phyloP scores from a whole-genome alignment of 1,284 basidiomycete genomes.

The Vanrija pseudolonga region DNA sequence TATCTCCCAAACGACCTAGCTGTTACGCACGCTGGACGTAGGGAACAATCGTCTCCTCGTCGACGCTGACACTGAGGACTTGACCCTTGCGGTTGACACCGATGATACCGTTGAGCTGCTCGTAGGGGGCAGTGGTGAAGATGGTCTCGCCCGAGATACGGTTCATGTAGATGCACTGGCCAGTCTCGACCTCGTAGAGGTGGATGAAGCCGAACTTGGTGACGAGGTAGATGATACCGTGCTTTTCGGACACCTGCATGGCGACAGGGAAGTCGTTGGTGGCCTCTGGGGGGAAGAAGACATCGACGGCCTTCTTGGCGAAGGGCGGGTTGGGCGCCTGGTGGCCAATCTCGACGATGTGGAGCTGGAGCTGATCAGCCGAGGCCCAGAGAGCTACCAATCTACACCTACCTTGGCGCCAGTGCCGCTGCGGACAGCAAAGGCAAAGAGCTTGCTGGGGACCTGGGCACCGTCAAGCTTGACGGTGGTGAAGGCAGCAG shows the following conservation, averaged over 20 bases:
- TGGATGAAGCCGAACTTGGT: conserved; percentile 99
- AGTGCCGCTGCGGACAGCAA: conserved; percentile 89
- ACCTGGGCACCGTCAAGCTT: conserved; percentile 81
- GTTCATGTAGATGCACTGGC: conserved; percentile 99
- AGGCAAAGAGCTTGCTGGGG: conserved; percentile 89
- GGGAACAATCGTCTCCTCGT: conserved; percentile 93
- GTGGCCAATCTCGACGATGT: conserved; percentile 98
- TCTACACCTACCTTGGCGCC: conserved; percentile 78
- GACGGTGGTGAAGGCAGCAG: conserved; percentile 90
- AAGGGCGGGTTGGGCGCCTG: conserved; percentile 92
- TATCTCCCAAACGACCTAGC: too few species aligned
- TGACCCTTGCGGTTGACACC: conserved; percentile 99
- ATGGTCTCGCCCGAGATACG: conserved; percentile 99
- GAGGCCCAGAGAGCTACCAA: neutral
- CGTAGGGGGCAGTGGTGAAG: conserved; percentile 97
- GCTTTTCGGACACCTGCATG: conserved; percentile 97
- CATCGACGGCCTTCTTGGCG: conserved; percentile 96
- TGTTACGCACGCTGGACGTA: conserved; percentile 67
- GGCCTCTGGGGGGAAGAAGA: conserved; percentile 98
- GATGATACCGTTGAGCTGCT: conserved; percentile 90
- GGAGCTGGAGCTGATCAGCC: conserved; percentile 60
- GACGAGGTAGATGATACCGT: conserved; percentile 95
- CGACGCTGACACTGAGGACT: conserved; percentile 93
- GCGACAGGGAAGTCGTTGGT: conserved; percentile 99
- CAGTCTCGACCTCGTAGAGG: conserved; percentile 97